Base-by-base conservation (phyloP, 2,329 filamentous ascomycete species). In the Cladorrhinum sp. region DNA sequence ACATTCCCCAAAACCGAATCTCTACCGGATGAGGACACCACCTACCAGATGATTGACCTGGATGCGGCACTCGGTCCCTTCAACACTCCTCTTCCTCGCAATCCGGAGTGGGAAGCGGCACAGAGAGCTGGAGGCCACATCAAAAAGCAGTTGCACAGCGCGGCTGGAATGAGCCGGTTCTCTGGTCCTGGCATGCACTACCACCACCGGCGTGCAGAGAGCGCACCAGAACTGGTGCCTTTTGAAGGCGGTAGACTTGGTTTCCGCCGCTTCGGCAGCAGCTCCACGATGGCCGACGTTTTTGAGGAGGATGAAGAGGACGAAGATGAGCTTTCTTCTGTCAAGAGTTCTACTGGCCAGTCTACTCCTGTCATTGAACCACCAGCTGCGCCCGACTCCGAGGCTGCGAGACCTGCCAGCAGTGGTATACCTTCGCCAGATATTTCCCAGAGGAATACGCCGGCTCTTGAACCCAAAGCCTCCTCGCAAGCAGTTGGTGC, bases 21-120 rank as follows among this genome's bases (percentile, higher is more conserved):
- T 63, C 75, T 67, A 48, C 74, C 73, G 2, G 80, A 85, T 8
- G 85, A 87, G 52, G 91, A 96, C 62, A 73, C 84, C 2, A 82
- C 88, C 57, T 91, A 87, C 70, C 88, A 90, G 7, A 89, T 97
- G 73, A 96, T 99, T 65, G 95, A 99, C 73, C 79, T 99, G 48
- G 95, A 99, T 76, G 94, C 93, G 18, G 95, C 94, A 24, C 82
- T 98, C 1, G 93, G 92, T 1, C 92, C 94, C 0, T 96, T 96
- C 74, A 95, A 96, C 69, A 96, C 92, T 0, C 90, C 90, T 24
- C 78, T 86, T 1, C 79, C 79, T 30, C 80, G 80, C 10, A 87
- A 86, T 61, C 78, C 83, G 2, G 86, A 87, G 62, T 89, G 87
- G 82, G 86, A 89, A 63, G 84, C 86, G 1, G 87, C 86, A 7